Evolutionary conservation across 1,284 basidiomycete species (phyloP).

Genomic region (Moniliella sp.): DNA sequence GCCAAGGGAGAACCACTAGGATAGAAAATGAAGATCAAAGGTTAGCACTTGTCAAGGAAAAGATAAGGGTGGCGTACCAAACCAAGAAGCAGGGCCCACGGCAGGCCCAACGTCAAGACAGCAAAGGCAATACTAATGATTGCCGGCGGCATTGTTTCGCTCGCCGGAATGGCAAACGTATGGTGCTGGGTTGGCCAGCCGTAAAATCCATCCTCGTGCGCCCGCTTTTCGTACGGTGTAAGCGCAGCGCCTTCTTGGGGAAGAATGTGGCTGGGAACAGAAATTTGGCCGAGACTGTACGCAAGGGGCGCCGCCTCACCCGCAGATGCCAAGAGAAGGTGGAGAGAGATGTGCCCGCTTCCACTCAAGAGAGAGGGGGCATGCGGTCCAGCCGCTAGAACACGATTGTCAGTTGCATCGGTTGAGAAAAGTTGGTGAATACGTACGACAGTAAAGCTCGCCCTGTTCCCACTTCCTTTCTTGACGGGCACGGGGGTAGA

Average conservation of each 20-base stretch:
- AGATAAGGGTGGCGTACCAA: constrained; percentile 4
- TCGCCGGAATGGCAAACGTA: constrained; percentile 13
- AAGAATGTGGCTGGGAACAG: background rate
- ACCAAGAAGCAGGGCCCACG: constrained; percentile 11
- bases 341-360: background rate
- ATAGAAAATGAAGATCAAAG: background rate
- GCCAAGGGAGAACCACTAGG: constrained; percentile 2
- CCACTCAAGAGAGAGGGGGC: too few species aligned
- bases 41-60: background rate
- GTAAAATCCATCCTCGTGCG: background rate
- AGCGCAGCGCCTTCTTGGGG: too few species aligned
- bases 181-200: constrained; percentile 3
- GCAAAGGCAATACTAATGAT: constrained; percentile 9
- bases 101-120: constrained; percentile 9
- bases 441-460: background rate
- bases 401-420: too few species aligned
- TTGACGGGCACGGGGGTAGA: background rate
- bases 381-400: too few species aligned
- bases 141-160: constrained; percentile 18
- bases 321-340: background rate
- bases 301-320: background rate
- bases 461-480: background rate
- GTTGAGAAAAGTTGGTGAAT: too few species aligned
- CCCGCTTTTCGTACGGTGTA: background rate
- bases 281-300: background rate